phyloP scores from a whole-genome alignment of 257 asterid genomes.

The Solanum bulbocastanum region DNA sequence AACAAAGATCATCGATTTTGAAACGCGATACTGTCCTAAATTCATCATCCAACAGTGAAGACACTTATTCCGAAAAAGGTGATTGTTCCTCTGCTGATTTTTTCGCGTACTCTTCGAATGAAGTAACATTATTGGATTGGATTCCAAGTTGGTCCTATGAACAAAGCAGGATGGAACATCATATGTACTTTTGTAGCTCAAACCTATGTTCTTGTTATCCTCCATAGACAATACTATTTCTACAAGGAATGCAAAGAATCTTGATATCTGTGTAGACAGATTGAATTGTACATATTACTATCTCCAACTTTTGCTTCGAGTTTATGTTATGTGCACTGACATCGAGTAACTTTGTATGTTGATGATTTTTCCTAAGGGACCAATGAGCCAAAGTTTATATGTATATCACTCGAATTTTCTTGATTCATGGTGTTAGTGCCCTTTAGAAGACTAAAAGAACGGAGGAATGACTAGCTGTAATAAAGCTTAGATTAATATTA shows the following conservation, averaged over 20 bases:
- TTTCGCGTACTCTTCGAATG: slow-evolving; percentile 15
- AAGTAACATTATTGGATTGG: slow-evolving; percentile 10
- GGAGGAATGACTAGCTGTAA: background rate
- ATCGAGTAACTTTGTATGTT: background rate
- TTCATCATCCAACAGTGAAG: background rate
- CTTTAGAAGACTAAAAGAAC: background rate
- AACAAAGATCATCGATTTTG: background rate
- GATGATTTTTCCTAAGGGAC: background rate
- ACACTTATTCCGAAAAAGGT: background rate
- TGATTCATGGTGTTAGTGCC: background rate
- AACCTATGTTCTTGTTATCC: background rate
- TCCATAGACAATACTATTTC: background rate
- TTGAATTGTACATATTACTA: background rate
- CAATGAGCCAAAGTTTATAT: background rate
- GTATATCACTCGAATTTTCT: background rate
- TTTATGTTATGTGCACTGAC: background rate
- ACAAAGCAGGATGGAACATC: slow-evolving; percentile 1
- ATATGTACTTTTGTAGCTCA: background rate
- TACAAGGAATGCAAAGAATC: background rate
- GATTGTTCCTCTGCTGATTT: slow-evolving; percentile 2
- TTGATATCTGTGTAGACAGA: background rate
- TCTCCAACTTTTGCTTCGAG: background rate
- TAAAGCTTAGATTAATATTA: background rate
- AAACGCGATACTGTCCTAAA: background rate
- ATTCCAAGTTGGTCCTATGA: slow-evolving; percentile 5